Conservation (phyloP, 2,329 filamentous ascomycete genomes). For the Periglandula ipomoeae region DNA sequence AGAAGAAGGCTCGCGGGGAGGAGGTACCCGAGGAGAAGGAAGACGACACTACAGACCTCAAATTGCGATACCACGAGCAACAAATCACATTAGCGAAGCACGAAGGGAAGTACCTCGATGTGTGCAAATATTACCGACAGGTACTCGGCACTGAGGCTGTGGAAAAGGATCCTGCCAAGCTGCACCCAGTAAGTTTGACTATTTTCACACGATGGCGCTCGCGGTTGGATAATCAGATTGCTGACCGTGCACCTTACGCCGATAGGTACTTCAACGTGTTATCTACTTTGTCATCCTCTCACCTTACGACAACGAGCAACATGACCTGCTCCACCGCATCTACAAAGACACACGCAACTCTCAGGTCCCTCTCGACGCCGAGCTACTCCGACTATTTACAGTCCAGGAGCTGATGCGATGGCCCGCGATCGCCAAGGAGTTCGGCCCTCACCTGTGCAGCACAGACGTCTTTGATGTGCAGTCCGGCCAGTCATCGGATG, state of each 20-base stretch:
- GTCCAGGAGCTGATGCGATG: slow-evolving; percentile 96
- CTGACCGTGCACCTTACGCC: slow-evolving; percentile 8
- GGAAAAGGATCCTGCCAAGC: slow-evolving; percentile 77
- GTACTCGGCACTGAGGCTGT: slow-evolving; percentile 94
- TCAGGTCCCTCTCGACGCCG: slow-evolving; percentile 68
- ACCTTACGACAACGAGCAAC: slow-evolving; percentile 97
- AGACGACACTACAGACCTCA: slow-evolving; percentile 92
- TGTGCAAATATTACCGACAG: slow-evolving; percentile 96
- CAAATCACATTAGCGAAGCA: slow-evolving; percentile 95
- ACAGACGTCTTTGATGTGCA: slow-evolving; percentile 82
- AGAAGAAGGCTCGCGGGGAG: slow-evolving; percentile 70
- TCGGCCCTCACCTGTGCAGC: slow-evolving; percentile 75
- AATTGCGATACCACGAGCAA: slow-evolving; percentile 93
- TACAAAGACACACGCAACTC: slow-evolving; percentile 74
- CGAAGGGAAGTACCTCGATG: slow-evolving; percentile 93
- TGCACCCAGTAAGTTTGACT: slow-evolving; percentile 60
- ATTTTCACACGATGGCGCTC: not conserved
- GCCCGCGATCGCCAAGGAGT: slow-evolving; percentile 84
- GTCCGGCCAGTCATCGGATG: slow-evolving; percentile 56
- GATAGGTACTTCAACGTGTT: slow-evolving; percentile 78
- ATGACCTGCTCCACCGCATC: slow-evolving; percentile 90
- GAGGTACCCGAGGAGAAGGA: slow-evolving; percentile 70
- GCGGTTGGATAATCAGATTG: no score
- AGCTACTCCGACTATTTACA: slow-evolving; percentile 89
- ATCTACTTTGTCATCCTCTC: slow-evolving; percentile 97